Percentiles rank a stretch among this genome's conserved stretches.
These are phyloP conservation scores for Diaporthe velutina DNA, from an alignment of 2,329 filamentous ascomycete species.

Conservation along the genomic window DNA sequence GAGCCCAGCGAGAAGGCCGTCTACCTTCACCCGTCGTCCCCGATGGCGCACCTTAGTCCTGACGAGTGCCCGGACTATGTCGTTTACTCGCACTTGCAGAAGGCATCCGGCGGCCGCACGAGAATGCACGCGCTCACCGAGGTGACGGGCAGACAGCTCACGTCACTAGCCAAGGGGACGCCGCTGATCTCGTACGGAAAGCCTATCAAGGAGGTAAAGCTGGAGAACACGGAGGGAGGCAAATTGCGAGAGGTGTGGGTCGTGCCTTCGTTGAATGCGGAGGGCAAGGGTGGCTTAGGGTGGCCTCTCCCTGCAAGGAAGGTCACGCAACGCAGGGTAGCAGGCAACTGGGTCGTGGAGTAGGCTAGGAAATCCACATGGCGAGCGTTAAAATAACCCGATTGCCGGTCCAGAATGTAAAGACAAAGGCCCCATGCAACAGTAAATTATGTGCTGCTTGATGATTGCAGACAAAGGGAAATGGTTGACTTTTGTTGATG, in stretches of 20 bases:
- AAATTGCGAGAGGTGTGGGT: slow-evolving; percentile 83
- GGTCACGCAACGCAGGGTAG: slow-evolving; percentile 82
- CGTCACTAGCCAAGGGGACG: slow-evolving; percentile 85
- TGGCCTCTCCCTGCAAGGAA: slow-evolving; percentile 91
- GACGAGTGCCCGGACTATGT: slow-evolving; percentile 88
- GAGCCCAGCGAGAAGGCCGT: slow-evolving; percentile 74
- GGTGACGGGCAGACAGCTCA: slow-evolving; percentile 80
- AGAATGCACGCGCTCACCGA: slow-evolving; percentile 91
- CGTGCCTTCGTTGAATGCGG: slow-evolving; percentile 80
- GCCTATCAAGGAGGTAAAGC: slow-evolving; percentile 84
- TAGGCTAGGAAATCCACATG: slow-evolving; percentile 45
- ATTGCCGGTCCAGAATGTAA: not conserved
- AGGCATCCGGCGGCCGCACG: slow-evolving; percentile 69
- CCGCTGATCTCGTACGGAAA: slow-evolving; percentile 88
- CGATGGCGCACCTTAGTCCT: slow-evolving; percentile 77
- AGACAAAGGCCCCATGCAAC: not conserved
- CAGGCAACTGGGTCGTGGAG: slow-evolving; percentile 80
- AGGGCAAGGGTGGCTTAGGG: slow-evolving; percentile 74
- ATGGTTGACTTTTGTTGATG: not conserved
- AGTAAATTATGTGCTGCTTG: not conserved
- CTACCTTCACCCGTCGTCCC: slow-evolving; percentile 88
- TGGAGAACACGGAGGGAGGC: slow-evolving; percentile 49
- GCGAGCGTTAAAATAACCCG: not conserved
- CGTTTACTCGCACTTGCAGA: slow-evolving; percentile 88
- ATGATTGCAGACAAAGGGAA: not conserved